phyloP scores from a whole-genome alignment of 345 rosid genomes.

The Corchorus olitorius region DNA sequence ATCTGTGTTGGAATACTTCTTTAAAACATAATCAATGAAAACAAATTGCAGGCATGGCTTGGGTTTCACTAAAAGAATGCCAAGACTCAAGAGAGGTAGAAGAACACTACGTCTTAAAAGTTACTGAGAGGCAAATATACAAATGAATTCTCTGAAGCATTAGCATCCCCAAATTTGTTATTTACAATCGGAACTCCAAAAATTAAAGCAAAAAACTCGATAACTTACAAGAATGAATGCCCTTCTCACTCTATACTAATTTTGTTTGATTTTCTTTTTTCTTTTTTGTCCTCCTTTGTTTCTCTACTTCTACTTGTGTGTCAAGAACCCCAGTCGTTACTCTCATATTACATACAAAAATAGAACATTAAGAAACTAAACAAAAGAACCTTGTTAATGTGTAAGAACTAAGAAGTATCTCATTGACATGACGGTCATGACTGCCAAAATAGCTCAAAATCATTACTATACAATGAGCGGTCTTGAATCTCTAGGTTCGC shows the following conservation, averaged over 20 bases:
- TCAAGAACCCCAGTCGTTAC: conserved; percentile 27
- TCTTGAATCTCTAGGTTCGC: conserved; percentile 99
- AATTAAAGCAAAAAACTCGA: not conserved
- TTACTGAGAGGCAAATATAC: not conserved
- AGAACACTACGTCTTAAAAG: not conserved
- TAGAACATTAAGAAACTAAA: conserved; percentile 2
- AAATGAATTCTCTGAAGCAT: conserved; percentile 10
- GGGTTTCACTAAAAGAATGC: not conserved
- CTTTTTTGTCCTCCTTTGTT: conserved; percentile 2
- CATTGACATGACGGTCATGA: conserved; percentile 47
- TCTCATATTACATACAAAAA: conserved; percentile 34
- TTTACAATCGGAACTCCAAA: conserved; percentile 28
- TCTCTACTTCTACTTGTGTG: conserved; percentile 38
- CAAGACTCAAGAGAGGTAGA: not conserved
- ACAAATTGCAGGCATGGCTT: too few species aligned
- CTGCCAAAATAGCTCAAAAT: conserved; percentile 93
- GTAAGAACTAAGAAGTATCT: conserved; percentile 2
- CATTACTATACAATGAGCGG: conserved; percentile 91
- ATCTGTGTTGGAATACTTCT: too few species aligned
- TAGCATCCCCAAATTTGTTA: conserved; percentile 21
- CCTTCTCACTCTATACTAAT: conserved; percentile 24
- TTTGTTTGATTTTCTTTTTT: conserved; percentile 15
- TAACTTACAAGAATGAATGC: conserved; percentile 33
- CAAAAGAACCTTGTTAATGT: conserved; percentile 23
- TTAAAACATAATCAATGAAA: too few species aligned